Evolutionary conservation across 2,329 filamentous ascomycete species (phyloP), one percentile per base, ranked within the genome.

Genomic region (Metarhizium album): DNA sequence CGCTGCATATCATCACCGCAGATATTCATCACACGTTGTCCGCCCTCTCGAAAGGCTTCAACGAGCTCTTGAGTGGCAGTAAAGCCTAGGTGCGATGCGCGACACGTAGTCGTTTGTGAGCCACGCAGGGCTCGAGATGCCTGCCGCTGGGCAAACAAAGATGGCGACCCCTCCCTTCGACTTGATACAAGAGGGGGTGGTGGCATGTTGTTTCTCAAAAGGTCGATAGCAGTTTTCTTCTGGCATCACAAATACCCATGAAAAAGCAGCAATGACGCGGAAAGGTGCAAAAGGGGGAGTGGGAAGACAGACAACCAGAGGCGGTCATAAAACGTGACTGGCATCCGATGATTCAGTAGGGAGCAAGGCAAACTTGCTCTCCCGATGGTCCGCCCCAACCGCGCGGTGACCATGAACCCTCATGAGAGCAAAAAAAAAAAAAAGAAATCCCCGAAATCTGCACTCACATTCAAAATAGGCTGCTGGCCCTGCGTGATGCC

Each of bases 401-500:
- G 27, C 27, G 7, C 6, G 27, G 7, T 9, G 4, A 35, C 16
- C 33, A 13, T 13, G 2, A n/a, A 35, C 2, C 3, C 11, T 13
- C 11, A 31, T 31, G 29, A 11, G 11, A 18, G 11, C 18, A 38
- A n/a, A 24, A 45, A 24, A 45, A 46, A 13, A 37, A 33, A 22
- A 27, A 31, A 48, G 20, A 45, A 14, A 20, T 29, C 27, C 40
- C 46, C 33, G 50, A 52, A 37, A 33, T 42, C 53, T 29, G 16
- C 11, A 73, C 75, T 73, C 59, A 78, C 76, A 64, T 82, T 82
- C 37, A 72, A 52, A 55, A 72, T 72, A 6, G 70, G 70, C 42
- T 72, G 70, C 54, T 72, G 70, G 33, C 70, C 69, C 47, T 70
- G 70, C 1, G 65, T 64, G 35, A 70, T 68, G 11, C 67, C 65